phyloP scores from a whole-genome alignment of 768 basidiomycete species.

The Gyrodon lividus region DNA sequence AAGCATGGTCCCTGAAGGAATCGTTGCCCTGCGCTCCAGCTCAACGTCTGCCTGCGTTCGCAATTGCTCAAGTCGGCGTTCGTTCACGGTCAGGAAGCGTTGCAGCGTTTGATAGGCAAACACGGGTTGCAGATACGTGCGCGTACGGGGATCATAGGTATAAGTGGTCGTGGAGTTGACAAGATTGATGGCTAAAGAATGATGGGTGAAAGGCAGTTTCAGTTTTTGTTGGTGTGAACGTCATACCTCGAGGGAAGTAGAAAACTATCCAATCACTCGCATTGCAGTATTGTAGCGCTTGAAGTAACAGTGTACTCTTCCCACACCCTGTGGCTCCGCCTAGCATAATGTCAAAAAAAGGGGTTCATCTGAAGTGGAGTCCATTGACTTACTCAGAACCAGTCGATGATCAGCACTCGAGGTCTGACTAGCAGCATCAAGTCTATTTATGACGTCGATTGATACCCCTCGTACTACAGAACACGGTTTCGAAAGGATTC shows the following conservation, averaged over 20 bases:
- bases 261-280: constrained; percentile 75
- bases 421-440: constrained; percentile 49
- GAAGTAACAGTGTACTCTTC: constrained; percentile 77
- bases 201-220: not conserved
- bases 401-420: constrained; percentile 54
- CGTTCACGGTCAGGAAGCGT: constrained; percentile 61
- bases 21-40: constrained; percentile 45
- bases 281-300: constrained; percentile 68
- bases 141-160: constrained; percentile 71
- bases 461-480: constrained; percentile 74
- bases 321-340: constrained; percentile 76
- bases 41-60: constrained; percentile 40
- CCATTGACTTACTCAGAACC: constrained; percentile 58
- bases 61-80: constrained; percentile 40
- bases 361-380: not conserved
- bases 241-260: constrained; percentile 77
- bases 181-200: constrained; percentile 45
- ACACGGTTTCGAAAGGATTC: constrained; percentile 66
- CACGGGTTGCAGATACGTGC: constrained; percentile 71
- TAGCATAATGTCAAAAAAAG: constrained; percentile 28
- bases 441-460: constrained; percentile 46
- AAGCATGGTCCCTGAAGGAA: constrained; percentile 51
- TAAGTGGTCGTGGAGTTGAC: constrained; percentile 77
- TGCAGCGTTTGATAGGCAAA: too few relatives aligned
- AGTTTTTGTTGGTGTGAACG: not conserved